Percentiles rank a stretch among this genome's conserved stretches.
Evolutionary conservation across 2,329 filamentous ascomycete genomes (phyloP).

Genomic region (Cladorrhinum sp.): DNA sequence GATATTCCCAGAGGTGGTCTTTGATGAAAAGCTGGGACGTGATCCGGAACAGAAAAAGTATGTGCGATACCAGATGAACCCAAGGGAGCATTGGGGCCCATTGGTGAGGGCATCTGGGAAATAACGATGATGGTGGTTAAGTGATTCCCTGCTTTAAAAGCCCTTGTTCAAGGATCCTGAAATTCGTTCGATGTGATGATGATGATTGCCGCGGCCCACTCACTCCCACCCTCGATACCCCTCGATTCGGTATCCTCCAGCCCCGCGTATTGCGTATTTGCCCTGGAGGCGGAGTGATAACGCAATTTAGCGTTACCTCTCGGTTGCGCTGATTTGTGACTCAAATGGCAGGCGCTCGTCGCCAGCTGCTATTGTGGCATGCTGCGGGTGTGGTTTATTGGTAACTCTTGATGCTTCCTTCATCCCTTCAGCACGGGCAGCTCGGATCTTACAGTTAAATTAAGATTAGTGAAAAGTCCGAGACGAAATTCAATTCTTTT

Average conservation of each 20-base stretch:
- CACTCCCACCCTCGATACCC: background rate
- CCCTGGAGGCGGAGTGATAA: slow-evolving; percentile 17
- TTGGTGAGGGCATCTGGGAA: slow-evolving; percentile 58
- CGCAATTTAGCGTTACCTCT: slow-evolving; percentile 19
- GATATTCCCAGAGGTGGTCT: slow-evolving; percentile 47
- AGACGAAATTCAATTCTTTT: background rate
- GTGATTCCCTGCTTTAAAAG: slow-evolving; percentile 7
- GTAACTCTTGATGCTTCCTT: background rate
- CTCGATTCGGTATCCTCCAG: no score
- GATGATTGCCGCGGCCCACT: background rate
- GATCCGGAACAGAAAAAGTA: slow-evolving; percentile 66
- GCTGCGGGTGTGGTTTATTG: slow-evolving; percentile 1
- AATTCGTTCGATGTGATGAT: background rate
- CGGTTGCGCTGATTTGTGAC: slow-evolving; percentile 6
- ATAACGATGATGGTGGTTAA: slow-evolving; percentile 57
- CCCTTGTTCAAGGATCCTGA: no score
- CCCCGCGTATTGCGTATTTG: background rate
- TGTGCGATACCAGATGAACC: slow-evolving; percentile 86
- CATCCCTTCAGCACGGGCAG: background rate
- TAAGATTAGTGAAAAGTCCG: background rate
- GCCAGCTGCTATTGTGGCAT: background rate
- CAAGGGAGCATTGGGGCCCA: slow-evolving; percentile 90
- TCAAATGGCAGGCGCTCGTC: slow-evolving; percentile 7
- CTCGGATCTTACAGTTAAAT: background rate
- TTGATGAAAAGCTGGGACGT: slow-evolving; percentile 76